Percentiles rank a stretch among this genome's conserved stretches.
phyloP scores from a whole-genome alignment of 2,329 filamentous ascomycete genomes.

The Paracoccidioides lutzii region DNA sequence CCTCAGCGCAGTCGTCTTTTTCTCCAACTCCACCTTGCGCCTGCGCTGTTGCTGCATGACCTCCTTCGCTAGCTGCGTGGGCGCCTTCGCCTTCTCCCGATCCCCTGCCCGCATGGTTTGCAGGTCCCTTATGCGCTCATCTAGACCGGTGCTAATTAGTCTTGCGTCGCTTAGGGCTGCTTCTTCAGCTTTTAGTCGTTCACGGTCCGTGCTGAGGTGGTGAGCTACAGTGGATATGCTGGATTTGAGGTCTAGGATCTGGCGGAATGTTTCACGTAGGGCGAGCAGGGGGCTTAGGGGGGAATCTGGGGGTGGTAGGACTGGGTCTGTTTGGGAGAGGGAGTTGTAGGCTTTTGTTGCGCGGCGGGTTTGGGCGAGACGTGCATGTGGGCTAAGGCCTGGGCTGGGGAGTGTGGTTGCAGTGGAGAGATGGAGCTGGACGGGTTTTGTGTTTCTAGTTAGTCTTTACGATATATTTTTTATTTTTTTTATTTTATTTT shows the following conservation, averaged over 20 bases:
- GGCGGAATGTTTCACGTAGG: constrained; percentile 52
- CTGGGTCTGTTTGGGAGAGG: constrained; percentile 46
- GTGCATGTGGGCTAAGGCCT: constrained; percentile 18
- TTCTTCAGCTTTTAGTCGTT: constrained; percentile 34
- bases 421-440: constrained; percentile 8
- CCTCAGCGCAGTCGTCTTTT: constrained; percentile 48
- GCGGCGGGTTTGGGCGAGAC: constrained; percentile 35
- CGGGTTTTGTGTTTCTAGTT: background rate
- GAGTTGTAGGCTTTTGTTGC: constrained; percentile 55
- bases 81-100: constrained; percentile 39
- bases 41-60: constrained; percentile 47
- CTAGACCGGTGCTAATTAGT: constrained; percentile 35
- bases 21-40: constrained; percentile 48
- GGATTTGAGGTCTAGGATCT: constrained; percentile 50
- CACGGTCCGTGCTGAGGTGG: constrained; percentile 27
- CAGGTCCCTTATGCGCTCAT: constrained; percentile 47
- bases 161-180: constrained; percentile 36
- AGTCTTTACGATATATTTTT: too few species aligned
- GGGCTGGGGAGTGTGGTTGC: constrained; percentile 16
- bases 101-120: background rate
- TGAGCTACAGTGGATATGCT: constrained; percentile 39
- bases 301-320: constrained; percentile 54
- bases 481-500: background rate
- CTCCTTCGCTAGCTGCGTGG: constrained; percentile 50
- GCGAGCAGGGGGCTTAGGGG: constrained; percentile 60